A percentile compares a stretch with the other conserved stretches of the same genome.
These are phyloP conservation scores for Zygnema circumcarinatum DNA, from an alignment of 139 green algal genomes.

Conservation along the genomic window DNA sequence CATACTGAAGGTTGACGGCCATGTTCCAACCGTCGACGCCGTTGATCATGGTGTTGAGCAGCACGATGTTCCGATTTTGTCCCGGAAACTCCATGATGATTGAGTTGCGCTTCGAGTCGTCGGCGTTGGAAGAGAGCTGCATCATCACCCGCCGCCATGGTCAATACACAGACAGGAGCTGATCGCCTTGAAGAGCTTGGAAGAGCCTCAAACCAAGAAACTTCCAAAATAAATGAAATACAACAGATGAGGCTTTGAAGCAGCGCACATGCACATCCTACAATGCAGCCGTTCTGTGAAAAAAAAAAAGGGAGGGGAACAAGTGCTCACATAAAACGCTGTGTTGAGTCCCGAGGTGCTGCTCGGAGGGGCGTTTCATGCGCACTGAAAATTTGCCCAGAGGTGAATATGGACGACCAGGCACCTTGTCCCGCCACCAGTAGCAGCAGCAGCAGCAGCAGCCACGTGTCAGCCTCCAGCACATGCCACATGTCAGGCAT, in stretches of 20 bases:
- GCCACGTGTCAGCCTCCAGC: too few species aligned
- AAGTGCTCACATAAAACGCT: constrained; percentile 11
- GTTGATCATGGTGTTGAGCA: neutral
- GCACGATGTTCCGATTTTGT: neutral
- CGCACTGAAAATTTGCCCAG: constrained; percentile 6
- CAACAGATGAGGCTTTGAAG: too few species aligned
- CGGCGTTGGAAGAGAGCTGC: neutral
- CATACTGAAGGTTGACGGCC: neutral
- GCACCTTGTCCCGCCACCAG: too few species aligned
- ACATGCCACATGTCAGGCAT: too few species aligned
- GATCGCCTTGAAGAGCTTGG: neutral
- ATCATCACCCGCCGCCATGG: too few species aligned
- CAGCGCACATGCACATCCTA: too few species aligned
- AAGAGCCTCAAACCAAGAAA: too few species aligned
- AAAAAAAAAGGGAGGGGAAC: neutral
- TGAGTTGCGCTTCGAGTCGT: neutral
- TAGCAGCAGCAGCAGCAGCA: too few species aligned
- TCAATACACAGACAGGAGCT: neutral
- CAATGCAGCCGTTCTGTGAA: too few species aligned
- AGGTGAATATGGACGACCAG: constrained; percentile 2
- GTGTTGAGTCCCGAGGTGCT: constrained; percentile 5
- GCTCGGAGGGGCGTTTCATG: neutral
- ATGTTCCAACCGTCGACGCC: neutral
- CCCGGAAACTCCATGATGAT: neutral
- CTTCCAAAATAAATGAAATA: too few species aligned